Evolutionary conservation across 257 asterid species (phyloP).

Genomic region (Solanum peruvianum): DNA sequence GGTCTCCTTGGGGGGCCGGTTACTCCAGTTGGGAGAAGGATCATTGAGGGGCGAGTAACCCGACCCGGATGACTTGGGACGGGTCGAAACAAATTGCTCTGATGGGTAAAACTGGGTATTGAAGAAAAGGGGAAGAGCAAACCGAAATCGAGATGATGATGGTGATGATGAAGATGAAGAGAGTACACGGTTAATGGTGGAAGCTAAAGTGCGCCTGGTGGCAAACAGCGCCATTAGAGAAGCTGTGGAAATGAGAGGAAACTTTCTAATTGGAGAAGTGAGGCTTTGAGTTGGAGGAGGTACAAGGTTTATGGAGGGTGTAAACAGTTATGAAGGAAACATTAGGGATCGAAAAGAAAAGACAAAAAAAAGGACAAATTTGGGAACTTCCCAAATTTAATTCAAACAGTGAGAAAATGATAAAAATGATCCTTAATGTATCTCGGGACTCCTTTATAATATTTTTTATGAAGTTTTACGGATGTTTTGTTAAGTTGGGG

Average conservation of each 20-base stretch:
- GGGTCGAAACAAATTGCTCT: slow-evolving; percentile 19
- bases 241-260: background rate
- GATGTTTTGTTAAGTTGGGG: no score
- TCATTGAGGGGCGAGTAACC: slow-evolving; percentile 86
- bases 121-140: slow-evolving; percentile 26
- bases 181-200: slow-evolving; percentile 26
- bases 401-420: background rate
- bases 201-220: slow-evolving; percentile 59
- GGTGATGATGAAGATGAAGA: slow-evolving; percentile 21
- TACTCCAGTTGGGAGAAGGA: slow-evolving; percentile 97
- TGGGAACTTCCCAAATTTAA: no score
- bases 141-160: slow-evolving; percentile 28
- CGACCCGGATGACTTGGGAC: slow-evolving; percentile 49
- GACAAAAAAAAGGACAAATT: background rate
- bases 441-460: no score
- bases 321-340: background rate
- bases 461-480: no score
- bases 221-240: slow-evolving; percentile 25
- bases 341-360: background rate
- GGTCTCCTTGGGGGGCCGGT: slow-evolving; percentile 90
- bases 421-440: no score
- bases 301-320: background rate
- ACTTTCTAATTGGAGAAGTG: background rate
- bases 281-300: background rate
- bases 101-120: background rate